Conservation (phyloP, 805 yeast species). For the Wilhelminamyces savonicus region DNA sequence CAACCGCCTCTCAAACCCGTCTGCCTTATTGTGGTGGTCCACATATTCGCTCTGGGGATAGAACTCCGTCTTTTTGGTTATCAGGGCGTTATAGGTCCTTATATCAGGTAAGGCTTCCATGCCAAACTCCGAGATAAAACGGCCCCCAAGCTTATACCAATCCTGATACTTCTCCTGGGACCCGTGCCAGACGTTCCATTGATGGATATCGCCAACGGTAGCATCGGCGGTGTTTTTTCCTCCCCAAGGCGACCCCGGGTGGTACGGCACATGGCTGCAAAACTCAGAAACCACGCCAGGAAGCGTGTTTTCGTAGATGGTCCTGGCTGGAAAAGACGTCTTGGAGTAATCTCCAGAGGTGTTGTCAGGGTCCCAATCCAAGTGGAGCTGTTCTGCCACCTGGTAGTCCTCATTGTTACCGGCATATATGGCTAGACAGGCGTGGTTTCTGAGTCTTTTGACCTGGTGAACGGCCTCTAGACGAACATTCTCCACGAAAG, state of each 20-base stretch:
- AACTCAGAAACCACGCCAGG: conserved; percentile 26
- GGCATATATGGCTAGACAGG: conserved; percentile 32
- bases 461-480: conserved; percentile 35
- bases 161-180: conserved; percentile 43
- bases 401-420: conserved; percentile 48
- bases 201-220: conserved; percentile 45
- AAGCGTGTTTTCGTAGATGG: conserved; percentile 32
- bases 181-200: conserved; percentile 57
- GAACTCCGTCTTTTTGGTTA: conserved; percentile 30
- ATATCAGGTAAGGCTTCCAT: conserved; percentile 41
- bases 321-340: conserved; percentile 39
- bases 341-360: conserved; percentile 19
- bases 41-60: conserved; percentile 40
- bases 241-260: conserved; percentile 47
- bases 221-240: conserved; percentile 29
- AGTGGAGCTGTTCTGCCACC: conserved; percentile 29
- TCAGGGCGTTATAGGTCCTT: conserved; percentile 28
- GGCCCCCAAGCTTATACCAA: conserved; percentile 40
- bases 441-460: conserved; percentile 33
- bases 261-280: conserved; percentile 27
- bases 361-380: conserved; percentile 22
- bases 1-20: conserved; percentile 40
- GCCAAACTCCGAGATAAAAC: conserved; percentile 51
- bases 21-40: conserved; percentile 45
- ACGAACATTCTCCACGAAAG: conserved; percentile 27